Evolutionary conservation across 495 filamentous ascomycete genomes (phyloP).

Genomic region (Friedmanniomyces simplex): DNA sequence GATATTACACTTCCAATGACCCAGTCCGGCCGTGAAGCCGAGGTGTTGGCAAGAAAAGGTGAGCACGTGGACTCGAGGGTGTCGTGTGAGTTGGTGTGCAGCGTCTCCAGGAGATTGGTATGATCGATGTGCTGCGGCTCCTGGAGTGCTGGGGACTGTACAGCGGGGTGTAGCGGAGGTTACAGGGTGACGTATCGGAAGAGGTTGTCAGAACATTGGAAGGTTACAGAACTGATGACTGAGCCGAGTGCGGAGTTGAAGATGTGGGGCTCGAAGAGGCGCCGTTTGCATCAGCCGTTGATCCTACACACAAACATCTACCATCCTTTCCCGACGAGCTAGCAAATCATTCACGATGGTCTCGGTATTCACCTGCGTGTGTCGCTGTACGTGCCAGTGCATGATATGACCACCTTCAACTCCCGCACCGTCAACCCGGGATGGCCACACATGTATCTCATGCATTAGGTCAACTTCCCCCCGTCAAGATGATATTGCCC

Average conservation of each 20-base stretch:
- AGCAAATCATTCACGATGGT: no score
- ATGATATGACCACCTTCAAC: no score
- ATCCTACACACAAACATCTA: not conserved
- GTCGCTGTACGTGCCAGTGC: no score
- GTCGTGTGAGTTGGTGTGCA: not conserved
- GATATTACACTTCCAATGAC: not conserved
- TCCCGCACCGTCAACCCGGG: no score
- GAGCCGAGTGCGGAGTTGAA: not conserved
- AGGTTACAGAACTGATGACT: not conserved
- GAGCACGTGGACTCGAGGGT: not conserved
- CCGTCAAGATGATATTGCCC: no score
- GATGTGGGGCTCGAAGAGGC: not conserved
- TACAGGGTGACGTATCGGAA: not conserved
- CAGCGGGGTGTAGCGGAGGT: not conserved
- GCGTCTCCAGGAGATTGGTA: slow-evolving; percentile 4
- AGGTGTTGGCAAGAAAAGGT: not conserved
- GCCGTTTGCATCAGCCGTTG: not conserved
- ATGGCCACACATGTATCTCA: no score
- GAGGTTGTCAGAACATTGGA: not conserved
- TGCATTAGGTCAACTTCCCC: no score
- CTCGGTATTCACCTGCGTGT: no score
- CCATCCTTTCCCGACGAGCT: no score
- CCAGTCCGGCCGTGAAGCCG: not conserved
- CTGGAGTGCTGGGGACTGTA: slow-evolving; percentile 5
- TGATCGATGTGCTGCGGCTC: not conserved